phyloP scores from a whole-genome alignment of 306 rosid genomes.

The Vigna trinervia region DNA sequence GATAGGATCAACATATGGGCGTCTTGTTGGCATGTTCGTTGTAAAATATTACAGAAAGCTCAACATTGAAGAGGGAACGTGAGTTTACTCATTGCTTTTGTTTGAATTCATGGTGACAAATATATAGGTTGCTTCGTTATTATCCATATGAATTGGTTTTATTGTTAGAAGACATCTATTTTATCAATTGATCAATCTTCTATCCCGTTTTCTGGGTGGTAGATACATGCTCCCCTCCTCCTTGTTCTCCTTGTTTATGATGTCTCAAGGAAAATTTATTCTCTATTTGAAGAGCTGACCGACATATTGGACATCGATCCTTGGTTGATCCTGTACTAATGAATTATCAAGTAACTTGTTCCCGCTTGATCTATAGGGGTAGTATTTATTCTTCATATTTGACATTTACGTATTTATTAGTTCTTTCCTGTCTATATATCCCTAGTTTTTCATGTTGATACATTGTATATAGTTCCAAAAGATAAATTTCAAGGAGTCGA shows the following conservation, averaged over 20 bases:
- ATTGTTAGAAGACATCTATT: slow-evolving; percentile 9
- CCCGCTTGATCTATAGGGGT: too few species aligned
- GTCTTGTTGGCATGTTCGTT: slow-evolving; percentile 94
- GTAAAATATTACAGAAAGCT: slow-evolving; percentile 87
- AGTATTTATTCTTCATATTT: neutral
- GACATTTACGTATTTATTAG: neutral
- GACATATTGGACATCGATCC: slow-evolving; percentile 16
- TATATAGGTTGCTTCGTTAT: slow-evolving; percentile 17
- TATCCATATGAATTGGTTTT: slow-evolving; percentile 16
- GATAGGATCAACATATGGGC: slow-evolving; percentile 98
- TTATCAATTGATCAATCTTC: slow-evolving; percentile 30
- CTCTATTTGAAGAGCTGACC: slow-evolving; percentile 21
- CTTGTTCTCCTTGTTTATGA: slow-evolving; percentile 17
- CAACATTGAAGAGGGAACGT: slow-evolving; percentile 99
- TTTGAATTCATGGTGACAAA: slow-evolving; percentile 29
- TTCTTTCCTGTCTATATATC: slow-evolving; percentile 13
- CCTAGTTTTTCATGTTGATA: slow-evolving; percentile 16
- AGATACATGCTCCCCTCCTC: neutral
- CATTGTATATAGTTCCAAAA: slow-evolving; percentile 21
- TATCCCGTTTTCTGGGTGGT: slow-evolving; percentile 21
- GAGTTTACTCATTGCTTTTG: slow-evolving; percentile 52
- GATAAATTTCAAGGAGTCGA: neutral
- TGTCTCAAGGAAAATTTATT: slow-evolving; percentile 13
- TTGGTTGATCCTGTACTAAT: slow-evolving; percentile 16
- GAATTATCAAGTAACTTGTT: neutral